These are phyloP conservation scores for Alternaria novae-zelandiae DNA, from an alignment of 2,329 filamentous ascomycete genomes.

Conservation along the genomic window DNA sequence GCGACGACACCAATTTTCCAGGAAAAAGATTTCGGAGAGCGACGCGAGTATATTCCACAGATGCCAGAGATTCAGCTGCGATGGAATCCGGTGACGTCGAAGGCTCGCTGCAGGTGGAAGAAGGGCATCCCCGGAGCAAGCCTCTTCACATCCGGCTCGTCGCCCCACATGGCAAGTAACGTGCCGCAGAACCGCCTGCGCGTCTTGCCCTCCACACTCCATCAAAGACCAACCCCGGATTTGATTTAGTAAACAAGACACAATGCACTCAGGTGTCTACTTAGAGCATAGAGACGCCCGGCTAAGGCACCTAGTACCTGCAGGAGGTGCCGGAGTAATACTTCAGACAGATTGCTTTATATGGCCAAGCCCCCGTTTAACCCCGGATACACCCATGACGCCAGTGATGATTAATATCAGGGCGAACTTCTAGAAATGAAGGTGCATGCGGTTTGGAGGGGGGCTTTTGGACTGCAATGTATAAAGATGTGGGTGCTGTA, in stretches of 20 bases:
- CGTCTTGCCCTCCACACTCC: neutral
- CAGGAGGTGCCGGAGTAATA: slow-evolving; percentile 11
- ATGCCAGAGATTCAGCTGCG: neutral
- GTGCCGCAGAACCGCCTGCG: slow-evolving; percentile 4
- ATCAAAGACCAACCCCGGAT: neutral
- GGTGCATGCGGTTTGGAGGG: slow-evolving; percentile 5
- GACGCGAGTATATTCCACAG: neutral
- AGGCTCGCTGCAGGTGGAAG: neutral
- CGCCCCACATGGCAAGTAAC: slow-evolving; percentile 12
- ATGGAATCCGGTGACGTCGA: neutral
- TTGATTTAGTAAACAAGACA: neutral
- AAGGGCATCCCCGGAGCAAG: neutral
- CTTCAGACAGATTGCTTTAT: slow-evolving; percentile 26
- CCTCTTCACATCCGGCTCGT: slow-evolving; percentile 1
- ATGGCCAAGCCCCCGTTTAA: slow-evolving; percentile 24
- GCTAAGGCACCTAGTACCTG: slow-evolving; percentile 9
- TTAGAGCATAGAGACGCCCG: neutral
- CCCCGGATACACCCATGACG: slow-evolving; percentile 14
- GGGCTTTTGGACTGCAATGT: slow-evolving; percentile 1
- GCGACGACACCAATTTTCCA: neutral
- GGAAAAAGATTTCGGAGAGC: neutral
- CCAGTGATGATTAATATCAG: slow-evolving; percentile 15
- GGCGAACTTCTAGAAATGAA: slow-evolving; percentile 12
- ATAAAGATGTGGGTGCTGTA: slow-evolving; percentile 14
- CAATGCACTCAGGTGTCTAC: slow-evolving; percentile 2